These are phyloP conservation scores for Termitomyces eurrhizus DNA, from an alignment of 768 basidiomycete genomes.

Conservation along the genomic window DNA sequence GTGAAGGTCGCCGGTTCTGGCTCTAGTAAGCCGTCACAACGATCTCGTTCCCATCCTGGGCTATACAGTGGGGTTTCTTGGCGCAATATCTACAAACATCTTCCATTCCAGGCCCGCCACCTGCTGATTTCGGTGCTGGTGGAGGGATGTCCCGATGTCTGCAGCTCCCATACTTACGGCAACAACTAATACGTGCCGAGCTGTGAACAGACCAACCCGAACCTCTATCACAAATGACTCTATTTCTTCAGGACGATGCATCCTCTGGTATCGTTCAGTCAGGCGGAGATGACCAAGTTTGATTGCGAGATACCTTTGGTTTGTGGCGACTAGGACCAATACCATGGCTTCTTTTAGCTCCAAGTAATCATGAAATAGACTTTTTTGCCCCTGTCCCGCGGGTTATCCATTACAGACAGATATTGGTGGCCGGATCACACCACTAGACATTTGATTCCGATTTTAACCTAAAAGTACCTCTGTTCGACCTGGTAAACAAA, in stretches of 20 bases:
- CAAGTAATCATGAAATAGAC: not conserved
- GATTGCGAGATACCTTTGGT: not conserved
- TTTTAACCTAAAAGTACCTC: not conserved
- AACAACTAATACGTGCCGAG: not conserved
- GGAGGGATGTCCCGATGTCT: not conserved
- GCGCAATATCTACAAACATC: not conserved
- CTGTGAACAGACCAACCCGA: not conserved
- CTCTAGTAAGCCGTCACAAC: not conserved
- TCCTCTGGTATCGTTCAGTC: not conserved
- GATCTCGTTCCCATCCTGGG: not conserved
- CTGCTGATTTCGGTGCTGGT: not conserved
- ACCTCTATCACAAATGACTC: not conserved
- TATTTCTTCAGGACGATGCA: not conserved
- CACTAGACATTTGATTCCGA: not conserved
- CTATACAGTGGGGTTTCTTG: not conserved
- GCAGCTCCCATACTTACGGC: not conserved
- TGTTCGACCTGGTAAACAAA: not conserved
- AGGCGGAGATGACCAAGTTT: not conserved
- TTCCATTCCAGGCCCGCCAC: not conserved
- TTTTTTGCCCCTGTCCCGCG: not conserved
- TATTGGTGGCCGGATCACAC: constrained; percentile 2
- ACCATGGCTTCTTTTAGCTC: not conserved
- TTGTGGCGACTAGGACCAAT: not conserved
- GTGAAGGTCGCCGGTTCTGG: not conserved
- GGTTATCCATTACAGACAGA: not conserved